Conservation (phyloP, 345 rosid genomes). For the Salix koriyanagi region DNA sequence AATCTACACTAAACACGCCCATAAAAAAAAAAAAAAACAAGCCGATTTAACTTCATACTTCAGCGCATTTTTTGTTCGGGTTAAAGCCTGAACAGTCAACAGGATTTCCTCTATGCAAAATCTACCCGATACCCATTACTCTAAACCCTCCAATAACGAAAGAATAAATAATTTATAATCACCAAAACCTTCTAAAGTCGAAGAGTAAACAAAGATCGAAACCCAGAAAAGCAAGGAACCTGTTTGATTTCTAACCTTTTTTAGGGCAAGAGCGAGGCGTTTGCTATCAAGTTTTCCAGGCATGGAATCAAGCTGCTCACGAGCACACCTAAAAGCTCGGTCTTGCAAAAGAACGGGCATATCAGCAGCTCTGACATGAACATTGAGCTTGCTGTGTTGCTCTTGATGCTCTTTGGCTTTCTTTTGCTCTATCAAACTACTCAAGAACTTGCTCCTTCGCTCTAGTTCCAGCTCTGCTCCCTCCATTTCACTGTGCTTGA, state of each 20-base stretch:
- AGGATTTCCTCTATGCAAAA: neutral
- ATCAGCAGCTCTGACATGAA: conserved; percentile 80
- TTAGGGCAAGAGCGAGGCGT: conserved; percentile 84
- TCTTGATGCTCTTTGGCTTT: conserved; percentile 64
- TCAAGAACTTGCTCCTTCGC: conserved; percentile 87
- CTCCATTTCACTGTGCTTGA: conserved; percentile 38
- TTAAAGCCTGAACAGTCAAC: neutral
- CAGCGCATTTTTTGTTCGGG: neutral
- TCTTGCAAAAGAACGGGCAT: conserved; percentile 70
- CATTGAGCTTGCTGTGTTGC: conserved; percentile 46
- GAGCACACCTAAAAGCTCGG: conserved; percentile 69
- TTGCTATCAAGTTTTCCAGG: conserved; percentile 80
- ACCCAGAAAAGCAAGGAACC: neutral
- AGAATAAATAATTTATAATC: neutral
- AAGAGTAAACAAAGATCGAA: neutral
- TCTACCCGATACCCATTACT: neutral
- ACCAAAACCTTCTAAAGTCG: neutral
- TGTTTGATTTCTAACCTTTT: conserved; percentile 47
- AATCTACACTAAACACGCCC: neutral
- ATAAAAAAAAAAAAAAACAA: neutral
- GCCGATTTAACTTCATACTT: neutral
- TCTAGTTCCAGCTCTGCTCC: conserved; percentile 83
- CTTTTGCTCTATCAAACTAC: conserved; percentile 85
- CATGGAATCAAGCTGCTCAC: conserved; percentile 71
- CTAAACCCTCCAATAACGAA: neutral